Conservation (phyloP, 1,284 basidiomycete species). For the Cutaneotrichosporon arboriforme region DNA sequence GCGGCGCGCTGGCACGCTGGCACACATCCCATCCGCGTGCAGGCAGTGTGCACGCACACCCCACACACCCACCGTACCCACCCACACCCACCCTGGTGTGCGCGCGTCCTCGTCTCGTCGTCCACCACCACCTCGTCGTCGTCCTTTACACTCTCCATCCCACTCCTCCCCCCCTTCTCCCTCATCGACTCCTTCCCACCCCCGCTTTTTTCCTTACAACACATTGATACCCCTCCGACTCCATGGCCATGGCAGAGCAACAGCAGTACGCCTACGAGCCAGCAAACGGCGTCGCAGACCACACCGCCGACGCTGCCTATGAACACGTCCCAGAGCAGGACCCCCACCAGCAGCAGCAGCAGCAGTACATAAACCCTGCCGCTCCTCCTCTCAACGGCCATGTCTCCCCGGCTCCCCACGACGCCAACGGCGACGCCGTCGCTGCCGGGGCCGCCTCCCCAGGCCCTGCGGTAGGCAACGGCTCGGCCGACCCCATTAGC, state of each 20-base stretch:
- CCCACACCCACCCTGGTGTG: not conserved
- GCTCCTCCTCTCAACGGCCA: slow-evolving; percentile 3
- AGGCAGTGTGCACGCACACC: too few species aligned
- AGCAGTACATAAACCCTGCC: not conserved
- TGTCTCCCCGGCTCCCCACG: slow-evolving; percentile 4
- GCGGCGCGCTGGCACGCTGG: too few species aligned
- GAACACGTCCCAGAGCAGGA: not conserved
- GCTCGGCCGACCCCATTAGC: slow-evolving; percentile 2
- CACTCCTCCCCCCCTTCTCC: not conserved
- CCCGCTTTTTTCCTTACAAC: too few species aligned
- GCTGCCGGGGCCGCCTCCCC: not conserved
- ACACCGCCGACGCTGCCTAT: not conserved
- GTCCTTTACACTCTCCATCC: not conserved
- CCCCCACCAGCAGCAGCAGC: not conserved
- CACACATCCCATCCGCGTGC: too few species aligned
- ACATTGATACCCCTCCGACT: not conserved
- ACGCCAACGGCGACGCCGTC: slow-evolving; percentile 8
- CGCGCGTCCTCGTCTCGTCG: not conserved
- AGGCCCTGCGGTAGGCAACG: slow-evolving; percentile 9
- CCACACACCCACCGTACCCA: too few species aligned
- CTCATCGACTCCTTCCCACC: not conserved
- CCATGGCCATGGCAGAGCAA: slow-evolving; percentile 28
- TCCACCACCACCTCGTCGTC: too few species aligned
- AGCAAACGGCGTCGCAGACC: slow-evolving; percentile 10
- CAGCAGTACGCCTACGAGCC: slow-evolving; percentile 32